A percentile compares a stretch with the other conserved stretches of the same genome.
Evolutionary conservation across 2,329 filamentous ascomycete genomes (phyloP).

Genomic region (Fusarium fujikuroi): DNA sequence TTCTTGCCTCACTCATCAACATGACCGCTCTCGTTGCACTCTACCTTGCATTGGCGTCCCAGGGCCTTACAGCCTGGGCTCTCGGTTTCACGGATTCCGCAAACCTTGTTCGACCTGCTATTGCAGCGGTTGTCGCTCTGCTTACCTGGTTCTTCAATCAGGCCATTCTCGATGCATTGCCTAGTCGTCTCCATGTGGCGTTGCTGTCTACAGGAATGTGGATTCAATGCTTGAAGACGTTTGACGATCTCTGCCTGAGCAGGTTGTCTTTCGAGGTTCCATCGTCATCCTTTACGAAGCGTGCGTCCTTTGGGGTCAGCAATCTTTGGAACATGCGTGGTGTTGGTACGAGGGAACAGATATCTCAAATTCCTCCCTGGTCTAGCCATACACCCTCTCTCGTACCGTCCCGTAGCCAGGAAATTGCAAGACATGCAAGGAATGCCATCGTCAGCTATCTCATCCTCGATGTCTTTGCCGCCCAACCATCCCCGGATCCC

Average conservation of each 20-base stretch:
- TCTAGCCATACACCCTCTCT: neutral
- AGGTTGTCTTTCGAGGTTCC: neutral
- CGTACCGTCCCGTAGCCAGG: slow-evolving; percentile 10
- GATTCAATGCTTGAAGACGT: slow-evolving; percentile 33
- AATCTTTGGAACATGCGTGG: slow-evolving; percentile 37
- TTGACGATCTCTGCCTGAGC: slow-evolving; percentile 30
- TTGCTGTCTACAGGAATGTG: slow-evolving; percentile 32
- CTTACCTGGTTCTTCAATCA: slow-evolving; percentile 26
- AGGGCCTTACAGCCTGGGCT: slow-evolving; percentile 6
- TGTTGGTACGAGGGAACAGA: slow-evolving; percentile 10
- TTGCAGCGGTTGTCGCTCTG: neutral
- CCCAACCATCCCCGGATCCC: slow-evolving; percentile 14
- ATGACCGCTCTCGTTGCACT: slow-evolving; percentile 9
- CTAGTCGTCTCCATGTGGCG: slow-evolving; percentile 29
- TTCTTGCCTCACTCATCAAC: neutral
- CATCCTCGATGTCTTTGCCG: slow-evolving; percentile 27
- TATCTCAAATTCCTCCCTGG: slow-evolving; percentile 16
- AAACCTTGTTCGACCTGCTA: neutral
- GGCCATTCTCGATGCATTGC: slow-evolving; percentile 4
- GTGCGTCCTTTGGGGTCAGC: slow-evolving; percentile 7
- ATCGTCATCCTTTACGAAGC: neutral
- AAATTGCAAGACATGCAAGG: slow-evolving; percentile 13
- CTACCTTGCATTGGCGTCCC: slow-evolving; percentile 9
- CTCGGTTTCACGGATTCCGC: slow-evolving; percentile 14
- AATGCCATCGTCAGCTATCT: slow-evolving; percentile 18